Conservation (phyloP, 1,284 basidiomycete species). For the Sporisorium reilianum region DNA sequence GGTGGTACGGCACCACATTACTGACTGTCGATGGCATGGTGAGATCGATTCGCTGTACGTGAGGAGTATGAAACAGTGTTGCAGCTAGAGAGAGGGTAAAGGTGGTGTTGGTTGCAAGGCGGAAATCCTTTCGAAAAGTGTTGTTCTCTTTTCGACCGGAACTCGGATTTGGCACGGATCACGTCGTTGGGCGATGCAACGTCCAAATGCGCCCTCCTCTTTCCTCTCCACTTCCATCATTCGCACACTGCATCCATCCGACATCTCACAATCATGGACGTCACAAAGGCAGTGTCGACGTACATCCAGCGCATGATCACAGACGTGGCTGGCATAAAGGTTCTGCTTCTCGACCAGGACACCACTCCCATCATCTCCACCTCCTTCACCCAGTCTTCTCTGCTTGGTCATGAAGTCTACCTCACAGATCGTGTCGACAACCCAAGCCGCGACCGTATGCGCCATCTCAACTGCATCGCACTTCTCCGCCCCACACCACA, state of each 20-base stretch:
- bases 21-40: constrained; percentile 36
- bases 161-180: constrained; percentile 36
- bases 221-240: not conserved
- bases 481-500: constrained; percentile 85
- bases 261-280: constrained; percentile 79
- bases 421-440: constrained; percentile 98
- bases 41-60: not conserved
- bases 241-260: not conserved
- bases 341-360: constrained; percentile 93
- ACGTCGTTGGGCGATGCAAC: constrained; percentile 13
- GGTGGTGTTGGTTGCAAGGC: constrained; percentile 1
- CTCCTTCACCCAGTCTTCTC: constrained; percentile 90
- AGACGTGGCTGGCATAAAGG: constrained; percentile 89
- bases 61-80: not conserved
- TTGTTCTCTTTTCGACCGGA: constrained; percentile 16
- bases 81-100: not conserved
- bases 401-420: constrained; percentile 97
- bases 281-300: constrained; percentile 91
- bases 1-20: constrained; percentile 38
- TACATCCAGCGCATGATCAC: constrained; percentile 92
- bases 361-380: constrained; percentile 98
- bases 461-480: constrained; percentile 96
- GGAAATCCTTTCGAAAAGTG: not conserved
- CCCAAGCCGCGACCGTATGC: constrained; percentile 74
- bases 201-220: not conserved